phyloP scores from a whole-genome alignment of 176 grass and related monocot genomes.

The Eremochloa ophiuroides region DNA sequence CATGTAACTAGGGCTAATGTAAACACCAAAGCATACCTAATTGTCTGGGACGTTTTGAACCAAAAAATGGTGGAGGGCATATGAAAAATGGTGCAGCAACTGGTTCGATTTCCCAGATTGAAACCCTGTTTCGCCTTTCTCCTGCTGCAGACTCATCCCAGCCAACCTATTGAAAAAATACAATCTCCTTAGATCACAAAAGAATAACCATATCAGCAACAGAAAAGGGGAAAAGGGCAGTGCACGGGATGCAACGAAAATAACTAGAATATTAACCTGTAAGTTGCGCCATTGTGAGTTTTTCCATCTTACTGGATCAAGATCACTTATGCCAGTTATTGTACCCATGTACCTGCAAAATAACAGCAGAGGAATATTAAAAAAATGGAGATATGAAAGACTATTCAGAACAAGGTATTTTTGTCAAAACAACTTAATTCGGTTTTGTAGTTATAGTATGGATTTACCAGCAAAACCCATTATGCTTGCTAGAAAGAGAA shows the following conservation, averaged over 20 bases:
- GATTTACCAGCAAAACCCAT: not conserved
- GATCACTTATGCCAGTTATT: constrained; percentile 80
- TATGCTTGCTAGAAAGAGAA: not conserved
- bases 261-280: constrained; percentile 52
- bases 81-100: constrained; percentile 79
- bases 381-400: not conserved
- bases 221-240: not conserved
- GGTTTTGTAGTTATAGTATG: constrained; percentile 3
- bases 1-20: not conserved
- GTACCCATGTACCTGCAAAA: constrained; percentile 85
- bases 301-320: constrained; percentile 78
- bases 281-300: constrained; percentile 82
- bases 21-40: constrained; percentile 40
- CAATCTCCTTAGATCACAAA: not conserved
- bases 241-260: not conserved
- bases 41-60: constrained; percentile 60
- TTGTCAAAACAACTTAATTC: not conserved
- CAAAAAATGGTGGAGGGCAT: constrained; percentile 76
- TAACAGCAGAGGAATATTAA: not conserved
- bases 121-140: constrained; percentile 73
- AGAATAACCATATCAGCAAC: not conserved
- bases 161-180: constrained; percentile 53
- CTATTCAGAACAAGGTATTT: not conserved
- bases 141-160: constrained; percentile 85
- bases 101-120: constrained; percentile 81